A percentile compares a stretch with the other conserved stretches of the same genome.
phyloP scores from a whole-genome alignment of 495 filamentous ascomycete species.

The Podospora anserina region DNA sequence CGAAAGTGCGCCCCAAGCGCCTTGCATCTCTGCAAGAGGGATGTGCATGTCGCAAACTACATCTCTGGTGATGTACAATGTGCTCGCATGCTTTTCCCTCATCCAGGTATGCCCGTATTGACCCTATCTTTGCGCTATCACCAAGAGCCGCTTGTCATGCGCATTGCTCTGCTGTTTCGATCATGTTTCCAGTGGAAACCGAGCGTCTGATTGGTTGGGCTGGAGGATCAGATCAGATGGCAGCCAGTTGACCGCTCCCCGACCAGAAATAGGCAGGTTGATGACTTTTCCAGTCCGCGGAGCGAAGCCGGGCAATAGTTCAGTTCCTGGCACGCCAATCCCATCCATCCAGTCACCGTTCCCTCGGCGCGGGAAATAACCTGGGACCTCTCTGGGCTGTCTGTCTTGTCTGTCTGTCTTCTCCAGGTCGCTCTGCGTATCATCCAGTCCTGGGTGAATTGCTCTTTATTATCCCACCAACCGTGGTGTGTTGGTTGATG shows the following conservation, averaged over 20 bases:
- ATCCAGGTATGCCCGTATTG: neutral
- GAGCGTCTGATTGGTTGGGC: no score
- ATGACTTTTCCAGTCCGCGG: slow-evolving; percentile 4
- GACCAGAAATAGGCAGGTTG: neutral
- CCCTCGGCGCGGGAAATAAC: neutral
- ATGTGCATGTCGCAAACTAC: neutral
- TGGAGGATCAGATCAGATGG: neutral
- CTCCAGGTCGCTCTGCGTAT: slow-evolving; percentile 4
- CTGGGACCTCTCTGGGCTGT: neutral
- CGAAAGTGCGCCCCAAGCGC: neutral
- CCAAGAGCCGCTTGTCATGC: neutral
- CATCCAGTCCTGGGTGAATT: slow-evolving; percentile 14
- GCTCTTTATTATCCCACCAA: slow-evolving; percentile 28
- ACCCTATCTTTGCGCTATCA: neutral
- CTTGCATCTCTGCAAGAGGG: neutral
- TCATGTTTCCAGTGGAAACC: neutral
- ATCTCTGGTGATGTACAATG: neutral
- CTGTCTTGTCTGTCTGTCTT: neutral
- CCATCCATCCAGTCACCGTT: slow-evolving; percentile 13
- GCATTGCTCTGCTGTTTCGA: neutral
- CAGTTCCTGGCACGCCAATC: slow-evolving; percentile 12
- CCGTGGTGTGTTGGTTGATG: neutral
- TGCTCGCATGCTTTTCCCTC: neutral
- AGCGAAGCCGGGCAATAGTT: neutral
- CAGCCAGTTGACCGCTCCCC: slow-evolving; percentile 7